phyloP scores from a whole-genome alignment of 2,329 filamentous ascomycete genomes.

The Myotisia sp. region DNA sequence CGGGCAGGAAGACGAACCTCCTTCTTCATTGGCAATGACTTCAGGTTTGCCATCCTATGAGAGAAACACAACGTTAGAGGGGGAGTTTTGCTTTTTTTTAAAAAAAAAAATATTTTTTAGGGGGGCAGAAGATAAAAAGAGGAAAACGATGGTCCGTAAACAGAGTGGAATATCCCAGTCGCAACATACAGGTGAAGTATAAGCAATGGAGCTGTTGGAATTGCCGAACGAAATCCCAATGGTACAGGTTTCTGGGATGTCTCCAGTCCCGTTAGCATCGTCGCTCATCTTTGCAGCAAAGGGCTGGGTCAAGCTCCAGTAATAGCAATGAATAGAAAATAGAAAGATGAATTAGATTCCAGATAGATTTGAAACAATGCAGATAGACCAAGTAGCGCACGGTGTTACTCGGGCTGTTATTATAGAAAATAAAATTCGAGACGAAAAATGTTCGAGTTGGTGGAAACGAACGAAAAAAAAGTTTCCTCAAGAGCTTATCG shows the following conservation, averaged over 20 bases:
- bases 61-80: constrained; percentile 1
- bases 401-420: too few species aligned
- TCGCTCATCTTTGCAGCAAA: constrained; percentile 34
- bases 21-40: constrained; percentile 97
- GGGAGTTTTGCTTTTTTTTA: too few species aligned
- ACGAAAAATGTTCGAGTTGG: too few species aligned
- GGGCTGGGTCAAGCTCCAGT: too few species aligned
- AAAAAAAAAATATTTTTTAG: constrained; percentile 1
- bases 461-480: too few species aligned
- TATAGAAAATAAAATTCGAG: background rate
- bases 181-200: constrained; percentile 48
- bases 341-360: too few species aligned
- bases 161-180: background rate
- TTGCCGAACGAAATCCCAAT: constrained; percentile 98
- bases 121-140: background rate
- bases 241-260: constrained; percentile 42
- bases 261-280: constrained; percentile 39
- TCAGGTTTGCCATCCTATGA: constrained; percentile 75
- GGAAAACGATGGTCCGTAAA: background rate
- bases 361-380: too few species aligned
- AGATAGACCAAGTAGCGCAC: too few species aligned
- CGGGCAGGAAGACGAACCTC: constrained; percentile 45
- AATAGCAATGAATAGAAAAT: too few species aligned
- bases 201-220: constrained; percentile 94
- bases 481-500: constrained; percentile 5